A percentile compares a stretch with the other conserved stretches of the same genome.
Evolutionary conservation across 208 protist species (phyloP).

Genomic region (Acanthamoeba healyi): DNA sequence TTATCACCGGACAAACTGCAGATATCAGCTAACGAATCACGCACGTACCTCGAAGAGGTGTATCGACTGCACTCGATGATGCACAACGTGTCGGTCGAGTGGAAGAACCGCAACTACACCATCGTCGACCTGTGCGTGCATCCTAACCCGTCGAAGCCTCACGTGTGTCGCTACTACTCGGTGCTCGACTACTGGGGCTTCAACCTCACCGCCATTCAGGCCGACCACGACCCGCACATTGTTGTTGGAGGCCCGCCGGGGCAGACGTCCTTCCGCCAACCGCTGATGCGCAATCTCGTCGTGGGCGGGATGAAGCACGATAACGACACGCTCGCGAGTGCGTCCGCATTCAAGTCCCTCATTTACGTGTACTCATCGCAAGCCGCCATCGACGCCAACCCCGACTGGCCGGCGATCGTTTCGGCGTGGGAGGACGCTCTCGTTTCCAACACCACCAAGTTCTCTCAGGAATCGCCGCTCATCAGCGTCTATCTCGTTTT

Average conservation of each 20-base stretch:
- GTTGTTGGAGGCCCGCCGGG: neutral
- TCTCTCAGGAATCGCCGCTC: constrained; percentile 5
- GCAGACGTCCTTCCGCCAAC: constrained; percentile 44
- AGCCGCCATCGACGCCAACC: neutral
- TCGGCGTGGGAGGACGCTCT: constrained; percentile 8
- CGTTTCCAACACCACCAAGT: neutral
- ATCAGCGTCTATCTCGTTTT: constrained; percentile 8
- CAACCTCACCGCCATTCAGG: constrained; percentile 30
- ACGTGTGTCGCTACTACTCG: constrained; percentile 32
- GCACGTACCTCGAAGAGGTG: constrained; percentile 53
- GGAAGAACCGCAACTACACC: constrained; percentile 23
- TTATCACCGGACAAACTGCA: neutral
- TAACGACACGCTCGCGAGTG: neutral
- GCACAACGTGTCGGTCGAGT: constrained; percentile 22
- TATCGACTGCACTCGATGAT: constrained; percentile 25
- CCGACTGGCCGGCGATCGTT: neutral
- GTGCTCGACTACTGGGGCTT: constrained; percentile 63
- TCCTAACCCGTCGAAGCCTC: neutral
- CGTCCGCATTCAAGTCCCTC: constrained; percentile 54
- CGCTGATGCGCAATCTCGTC: constrained; percentile 29
- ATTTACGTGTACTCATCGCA: neutral
- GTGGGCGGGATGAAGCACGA: neutral
- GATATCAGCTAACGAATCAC: neutral
- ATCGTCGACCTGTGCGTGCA: constrained; percentile 50
- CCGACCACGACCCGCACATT: neutral